These are phyloP conservation scores for Thermothelomyces thermophilus DNA, from an alignment of 2,329 filamentous ascomycete genomes.

Conservation along the genomic window DNA sequence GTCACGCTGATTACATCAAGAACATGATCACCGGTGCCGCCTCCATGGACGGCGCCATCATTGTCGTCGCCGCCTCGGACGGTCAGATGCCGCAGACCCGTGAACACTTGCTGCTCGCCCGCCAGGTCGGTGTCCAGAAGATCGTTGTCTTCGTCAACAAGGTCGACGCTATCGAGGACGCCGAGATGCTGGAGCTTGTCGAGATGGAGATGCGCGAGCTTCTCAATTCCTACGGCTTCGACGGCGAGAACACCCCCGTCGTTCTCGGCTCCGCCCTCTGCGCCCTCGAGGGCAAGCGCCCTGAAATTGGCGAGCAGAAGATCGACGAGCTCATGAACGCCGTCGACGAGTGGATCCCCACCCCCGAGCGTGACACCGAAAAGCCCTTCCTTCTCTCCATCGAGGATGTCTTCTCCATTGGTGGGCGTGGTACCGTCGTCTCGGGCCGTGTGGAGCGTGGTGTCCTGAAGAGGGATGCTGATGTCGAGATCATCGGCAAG, in stretches of 20 bases:
- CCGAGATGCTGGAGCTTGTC: constrained; percentile 99
- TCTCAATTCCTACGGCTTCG: constrained; percentile 85
- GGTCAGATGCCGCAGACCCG: constrained; percentile 99
- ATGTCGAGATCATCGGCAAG: constrained; percentile 93
- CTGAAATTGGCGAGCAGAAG: constrained; percentile 79
- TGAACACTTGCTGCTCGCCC: constrained; percentile 94
- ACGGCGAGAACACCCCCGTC: constrained; percentile 96
- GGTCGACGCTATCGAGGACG: constrained; percentile 93
- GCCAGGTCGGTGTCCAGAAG: constrained; percentile 95
- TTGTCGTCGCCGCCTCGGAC: constrained; percentile 95
- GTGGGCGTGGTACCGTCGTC: constrained; percentile 91
- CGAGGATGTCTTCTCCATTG: constrained; percentile 85
- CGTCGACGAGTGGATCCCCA: constrained; percentile 95
- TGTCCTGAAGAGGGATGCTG: constrained; percentile 83
- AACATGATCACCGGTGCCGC: constrained; percentile 99
- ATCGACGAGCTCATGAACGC: constrained; percentile 87
- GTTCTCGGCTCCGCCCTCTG: constrained; percentile 95
- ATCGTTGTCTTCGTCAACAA: constrained; percentile 99
- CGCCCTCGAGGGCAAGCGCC: constrained; percentile 78
- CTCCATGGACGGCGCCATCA: constrained; percentile 98
- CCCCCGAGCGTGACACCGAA: constrained; percentile 84
- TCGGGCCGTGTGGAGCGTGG: constrained; percentile 98
- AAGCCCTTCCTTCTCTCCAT: constrained; percentile 99
- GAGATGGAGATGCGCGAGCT: constrained; percentile 99
- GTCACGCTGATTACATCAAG: constrained; percentile 99